Evolutionary conservation across 768 basidiomycete species (phyloP).

Genomic region (Lactarius trivialis): DNA sequence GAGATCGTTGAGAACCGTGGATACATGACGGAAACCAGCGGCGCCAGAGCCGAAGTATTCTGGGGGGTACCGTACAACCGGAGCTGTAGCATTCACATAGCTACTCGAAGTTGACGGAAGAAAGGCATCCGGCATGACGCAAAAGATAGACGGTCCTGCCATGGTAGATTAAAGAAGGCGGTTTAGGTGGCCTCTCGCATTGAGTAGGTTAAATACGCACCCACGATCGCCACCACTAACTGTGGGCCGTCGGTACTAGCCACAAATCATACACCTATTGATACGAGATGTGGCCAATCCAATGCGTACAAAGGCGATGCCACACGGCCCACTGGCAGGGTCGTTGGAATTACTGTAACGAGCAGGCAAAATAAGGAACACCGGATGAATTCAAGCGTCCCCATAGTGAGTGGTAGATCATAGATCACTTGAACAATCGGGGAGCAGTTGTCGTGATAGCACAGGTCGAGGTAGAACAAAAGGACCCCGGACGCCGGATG

Average conservation of each 20-base stretch:
- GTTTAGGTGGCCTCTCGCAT: background rate
- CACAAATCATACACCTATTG: background rate
- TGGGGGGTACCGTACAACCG: background rate
- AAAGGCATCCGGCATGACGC: background rate
- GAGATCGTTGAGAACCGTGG: background rate
- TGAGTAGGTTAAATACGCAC: background rate
- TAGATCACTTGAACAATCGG: too few relatives aligned
- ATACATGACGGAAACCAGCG: background rate
- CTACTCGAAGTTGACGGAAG: background rate
- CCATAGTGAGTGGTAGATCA: background rate
- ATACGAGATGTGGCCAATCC: background rate
- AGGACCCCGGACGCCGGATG: too few relatives aligned
- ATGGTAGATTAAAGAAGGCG: too few relatives aligned
- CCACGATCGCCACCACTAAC: background rate
- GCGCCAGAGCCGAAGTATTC: slow-evolving; percentile 1
- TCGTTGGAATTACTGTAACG: background rate
- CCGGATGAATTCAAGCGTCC: too few relatives aligned
- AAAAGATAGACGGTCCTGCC: background rate
- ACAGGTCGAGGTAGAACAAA: too few relatives aligned
- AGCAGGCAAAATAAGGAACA: too few relatives aligned
- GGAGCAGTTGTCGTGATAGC: too few relatives aligned
- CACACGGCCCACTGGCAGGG: background rate
- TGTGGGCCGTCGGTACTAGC: background rate
- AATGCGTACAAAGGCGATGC: background rate
- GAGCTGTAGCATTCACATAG: background rate